Conservation (phyloP, 768 basidiomycete genomes). For the Suillus placidus region DNA sequence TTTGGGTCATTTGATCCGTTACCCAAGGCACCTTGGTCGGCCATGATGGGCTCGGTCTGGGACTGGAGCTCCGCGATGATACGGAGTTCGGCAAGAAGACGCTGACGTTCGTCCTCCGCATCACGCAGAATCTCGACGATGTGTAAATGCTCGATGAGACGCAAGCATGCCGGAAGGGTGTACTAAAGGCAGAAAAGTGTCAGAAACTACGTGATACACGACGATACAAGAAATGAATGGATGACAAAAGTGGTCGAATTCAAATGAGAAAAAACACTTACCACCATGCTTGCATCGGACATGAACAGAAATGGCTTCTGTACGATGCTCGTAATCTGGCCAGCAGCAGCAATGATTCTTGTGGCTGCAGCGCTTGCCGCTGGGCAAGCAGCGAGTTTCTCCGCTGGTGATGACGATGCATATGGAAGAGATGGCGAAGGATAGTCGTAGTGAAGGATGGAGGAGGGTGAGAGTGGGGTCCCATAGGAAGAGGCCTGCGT, state of each 20-base stretch:
- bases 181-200: constrained; percentile 44
- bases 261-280: constrained; percentile 37
- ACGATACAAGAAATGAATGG: neutral
- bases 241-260: neutral
- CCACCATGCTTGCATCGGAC: constrained; percentile 73
- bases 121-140: constrained; percentile 70
- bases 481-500: constrained; percentile 6
- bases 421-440: constrained; percentile 57
- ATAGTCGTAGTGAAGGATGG: constrained; percentile 43
- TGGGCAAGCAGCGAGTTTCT: constrained; percentile 62
- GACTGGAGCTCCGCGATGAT: neutral
- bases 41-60: neutral
- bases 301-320: constrained; percentile 71
- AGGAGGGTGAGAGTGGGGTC: constrained; percentile 5
- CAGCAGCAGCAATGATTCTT: constrained; percentile 68
- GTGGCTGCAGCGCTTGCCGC: constrained; percentile 60
- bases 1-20: neutral
- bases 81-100: constrained; percentile 49
- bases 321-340: constrained; percentile 65
- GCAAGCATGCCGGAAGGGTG: constrained; percentile 73
- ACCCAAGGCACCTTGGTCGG: neutral
- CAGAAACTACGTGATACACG: neutral
- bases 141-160: constrained; percentile 72
- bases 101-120: constrained; percentile 46
- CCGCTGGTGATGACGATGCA: constrained; percentile 48